phyloP scores from a whole-genome alignment of 176 grass and related monocot species.

The Elaeis guineensis region DNA sequence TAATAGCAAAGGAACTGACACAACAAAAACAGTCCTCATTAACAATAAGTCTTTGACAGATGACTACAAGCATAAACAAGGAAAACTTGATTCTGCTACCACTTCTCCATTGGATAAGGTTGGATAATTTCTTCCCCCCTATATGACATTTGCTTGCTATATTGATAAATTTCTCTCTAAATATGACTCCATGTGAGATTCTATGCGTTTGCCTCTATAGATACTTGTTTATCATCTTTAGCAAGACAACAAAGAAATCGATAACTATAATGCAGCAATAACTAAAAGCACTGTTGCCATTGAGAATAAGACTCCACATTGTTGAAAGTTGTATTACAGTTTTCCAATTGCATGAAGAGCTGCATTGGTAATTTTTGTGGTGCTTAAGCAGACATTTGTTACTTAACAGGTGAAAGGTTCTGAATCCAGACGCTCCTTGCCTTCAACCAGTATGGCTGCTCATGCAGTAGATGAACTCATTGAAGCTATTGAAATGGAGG shows the following conservation, averaged over 20 bases:
- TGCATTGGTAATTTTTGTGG: too few species aligned
- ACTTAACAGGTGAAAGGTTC: slow-evolving; percentile 56
- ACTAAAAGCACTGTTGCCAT: too few species aligned
- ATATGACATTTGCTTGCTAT: too few species aligned
- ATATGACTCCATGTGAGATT: too few species aligned
- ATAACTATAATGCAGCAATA: too few species aligned
- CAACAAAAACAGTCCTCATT: slow-evolving; percentile 17
- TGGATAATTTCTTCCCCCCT: slow-evolving; percentile 18
- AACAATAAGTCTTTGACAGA: slow-evolving; percentile 37
- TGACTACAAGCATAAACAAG: slow-evolving; percentile 25
- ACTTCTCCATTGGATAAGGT: slow-evolving; percentile 55
- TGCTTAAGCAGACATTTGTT: slow-evolving; percentile 6
- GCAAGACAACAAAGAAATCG: too few species aligned
- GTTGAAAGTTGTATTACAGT: background rate
- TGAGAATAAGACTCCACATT: background rate
- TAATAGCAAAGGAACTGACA: slow-evolving; percentile 33
- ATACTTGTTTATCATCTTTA: too few species aligned
- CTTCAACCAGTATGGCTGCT: slow-evolving; percentile 62
- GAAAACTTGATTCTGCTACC: slow-evolving; percentile 33
- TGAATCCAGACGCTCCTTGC: slow-evolving; percentile 40
- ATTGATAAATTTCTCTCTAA: too few species aligned
- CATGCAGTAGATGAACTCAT: slow-evolving; percentile 53
- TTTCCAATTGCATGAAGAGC: background rate
- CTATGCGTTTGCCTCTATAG: too few species aligned
- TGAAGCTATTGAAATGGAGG: slow-evolving; percentile 58